These are phyloP conservation scores for Apiotrichum porosum DNA, from an alignment of 1,284 basidiomycete genomes.

Conservation along the genomic window DNA sequence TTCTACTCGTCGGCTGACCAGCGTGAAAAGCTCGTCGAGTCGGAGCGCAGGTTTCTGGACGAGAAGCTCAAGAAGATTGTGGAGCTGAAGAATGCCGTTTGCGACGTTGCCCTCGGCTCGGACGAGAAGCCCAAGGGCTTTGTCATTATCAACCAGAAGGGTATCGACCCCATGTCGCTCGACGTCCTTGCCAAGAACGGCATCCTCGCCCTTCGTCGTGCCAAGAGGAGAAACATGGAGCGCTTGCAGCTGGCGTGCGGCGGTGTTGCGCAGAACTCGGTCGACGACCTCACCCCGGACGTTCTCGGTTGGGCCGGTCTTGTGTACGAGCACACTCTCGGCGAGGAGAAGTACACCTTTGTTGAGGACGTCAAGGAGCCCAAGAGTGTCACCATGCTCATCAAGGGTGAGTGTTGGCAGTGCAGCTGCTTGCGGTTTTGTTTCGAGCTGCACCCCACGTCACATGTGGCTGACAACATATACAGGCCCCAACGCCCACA, in stretches of 20 bases:
- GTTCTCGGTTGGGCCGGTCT: conserved; percentile 95
- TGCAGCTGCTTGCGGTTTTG: not conserved
- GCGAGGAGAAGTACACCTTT: conserved; percentile 99
- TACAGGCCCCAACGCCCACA: conserved; percentile 89
- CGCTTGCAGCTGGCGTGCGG: conserved; percentile 90
- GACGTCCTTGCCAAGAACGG: conserved; percentile 97
- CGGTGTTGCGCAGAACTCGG: conserved; percentile 93
- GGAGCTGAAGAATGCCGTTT: conserved; percentile 93
- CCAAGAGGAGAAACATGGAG: conserved; percentile 98
- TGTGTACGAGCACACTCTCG: conserved; percentile 97
- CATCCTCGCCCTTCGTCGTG: conserved; percentile 87
- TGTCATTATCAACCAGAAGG: conserved; percentile 98
- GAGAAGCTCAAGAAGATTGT: conserved; percentile 94
- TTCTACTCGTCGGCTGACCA: conserved; percentile 99
- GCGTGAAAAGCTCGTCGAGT: conserved; percentile 97
- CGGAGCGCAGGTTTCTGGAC: conserved; percentile 90
- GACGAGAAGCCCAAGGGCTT: conserved; percentile 68
- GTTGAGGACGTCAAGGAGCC: conserved; percentile 94
- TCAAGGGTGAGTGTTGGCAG: conserved; percentile 65
- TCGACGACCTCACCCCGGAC: conserved; percentile 88
- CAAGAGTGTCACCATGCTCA: conserved; percentile 92
- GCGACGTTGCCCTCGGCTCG: conserved; percentile 77
- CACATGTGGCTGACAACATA: too few relatives aligned
- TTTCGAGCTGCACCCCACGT: too few relatives aligned
- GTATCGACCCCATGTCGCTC: conserved; percentile 95